These are phyloP conservation scores for Syzygium malaccense DNA, from an alignment of 441 rosid species.

Conservation along the genomic window DNA sequence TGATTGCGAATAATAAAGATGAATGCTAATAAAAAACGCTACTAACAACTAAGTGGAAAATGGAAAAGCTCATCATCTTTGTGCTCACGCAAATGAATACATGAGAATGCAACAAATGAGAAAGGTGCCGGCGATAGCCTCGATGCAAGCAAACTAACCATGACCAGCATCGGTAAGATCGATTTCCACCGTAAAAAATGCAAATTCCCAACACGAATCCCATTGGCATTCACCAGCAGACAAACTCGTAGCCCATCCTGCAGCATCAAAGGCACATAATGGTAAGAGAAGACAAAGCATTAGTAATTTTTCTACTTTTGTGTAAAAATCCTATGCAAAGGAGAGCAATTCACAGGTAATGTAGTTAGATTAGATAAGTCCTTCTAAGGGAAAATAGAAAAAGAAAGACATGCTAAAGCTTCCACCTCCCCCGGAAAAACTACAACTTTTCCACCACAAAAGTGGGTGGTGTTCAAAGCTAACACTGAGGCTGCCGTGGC, in stretches of 20 bases:
- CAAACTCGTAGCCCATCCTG: constrained; percentile 88
- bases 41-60: neutral
- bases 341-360: neutral
- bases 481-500: neutral
- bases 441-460: neutral
- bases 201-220: constrained; percentile 57
- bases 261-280: neutral
- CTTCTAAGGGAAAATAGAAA: neutral
- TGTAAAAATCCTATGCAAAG: neutral
- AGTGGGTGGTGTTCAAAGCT: neutral
- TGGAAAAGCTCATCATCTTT: neutral
- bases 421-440: neutral
- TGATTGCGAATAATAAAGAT: neutral
- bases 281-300: neutral
- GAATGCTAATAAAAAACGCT: neutral
- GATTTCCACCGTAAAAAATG: constrained; percentile 63
- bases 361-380: neutral
- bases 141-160: constrained; percentile 44
- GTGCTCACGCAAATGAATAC: neutral
- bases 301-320: neutral
- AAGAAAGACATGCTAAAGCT: neutral
- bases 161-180: constrained; percentile 91
- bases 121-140: neutral
- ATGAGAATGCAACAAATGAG: neutral
- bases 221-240: constrained; percentile 50